Base-by-base conservation (phyloP, 106 monocot species). In the Gastrodia elata region DNA sequence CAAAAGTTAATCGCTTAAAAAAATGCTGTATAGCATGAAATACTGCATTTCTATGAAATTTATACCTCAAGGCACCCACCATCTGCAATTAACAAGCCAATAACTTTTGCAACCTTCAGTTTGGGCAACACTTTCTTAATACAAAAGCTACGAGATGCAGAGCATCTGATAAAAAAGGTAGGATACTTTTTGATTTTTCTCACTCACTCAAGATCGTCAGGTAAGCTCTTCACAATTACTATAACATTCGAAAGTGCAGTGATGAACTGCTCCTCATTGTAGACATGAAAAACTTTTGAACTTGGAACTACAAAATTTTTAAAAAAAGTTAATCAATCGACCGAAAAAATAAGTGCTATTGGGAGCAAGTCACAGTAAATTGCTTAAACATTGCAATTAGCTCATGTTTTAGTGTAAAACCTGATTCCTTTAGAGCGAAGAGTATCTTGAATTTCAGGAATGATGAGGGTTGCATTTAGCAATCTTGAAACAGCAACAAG, bases 201-300 rank as follows among this genome's bases (percentile, higher is more conserved):
- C 41, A 80, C 89, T 64, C 87, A 87, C 44, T 82, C 89, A 24
- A 95, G 58, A 68, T 83, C 52, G 35, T 80, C 65, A 39, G 95
- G 95, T 57, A 95, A 78, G 43, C 82, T 89, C 82, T 77, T 87
- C 65, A 89, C 78, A 82, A 95, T 73, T 38, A 85, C 42, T n/a
- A 95, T 67, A 84, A 92, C 95, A 76, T 86, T 85, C 44, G 80
- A 70, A 49, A 95, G 89, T 64, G 91, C 82, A 71, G 81, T 72
- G 73, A 95, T 92, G 82, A 95, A 92, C 40, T 87, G 83, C 13
- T 89, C 89, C 82, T 95, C 91, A 64, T 92, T 81, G 70, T 85
- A 95, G 73, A 95, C 57, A 86, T 89, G 91, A 87, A 77, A 95
- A 95, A 49, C 95, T 95, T 71, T 87, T 92, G 68, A 95, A 95